Base-by-base conservation (phyloP, 116 monocot genomes). In the Zostera marina region DNA sequence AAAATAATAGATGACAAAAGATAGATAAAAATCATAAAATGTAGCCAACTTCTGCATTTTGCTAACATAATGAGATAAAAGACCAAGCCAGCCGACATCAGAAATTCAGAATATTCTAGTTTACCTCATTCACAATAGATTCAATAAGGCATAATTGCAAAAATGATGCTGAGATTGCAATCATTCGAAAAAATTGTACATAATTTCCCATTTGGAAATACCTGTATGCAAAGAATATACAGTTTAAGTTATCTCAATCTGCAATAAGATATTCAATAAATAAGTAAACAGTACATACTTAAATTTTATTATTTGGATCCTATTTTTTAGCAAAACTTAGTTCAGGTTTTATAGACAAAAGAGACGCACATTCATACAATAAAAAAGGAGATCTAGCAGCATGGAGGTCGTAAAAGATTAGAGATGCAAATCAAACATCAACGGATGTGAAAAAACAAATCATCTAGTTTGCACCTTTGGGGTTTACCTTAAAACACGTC, bases 61-160 rank as follows among this genome's bases (percentile, higher is more conserved):
- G 26, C 1, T 26, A 26, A 26, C 26, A 26, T 48, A 14, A 48
- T 15, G 17, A 15, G 1, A 48, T 48, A 48, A 17, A 48, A 11
- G 7, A 11, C 0, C n/a, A n/a, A n/a, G n/a, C n/a, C n/a, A n/a
- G n/a, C n/a, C n/a, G n/a, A n/a, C n/a, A n/a, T n/a, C n/a, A n/a
- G n/a, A n/a, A n/a, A n/a, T n/a, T n/a, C 16, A 8, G 47, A 11
- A 48, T 26, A 26, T 26, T 26, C 4, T 26, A 16, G 48, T n/a
- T 17, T 65, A 98, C 98, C 98, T 98, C 98, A 74, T 86, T 71
- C 22, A 98, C 70, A 77, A 86, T 62, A 69, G 91, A 83, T 74
- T 90, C 86, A 42, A 87, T 42, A 43, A 98, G 76, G 62, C 68
- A 74, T 49, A 81, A 69, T 68, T 98, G 91, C 45, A 90, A 65